Base-by-base conservation (phyloP, 2,329 filamentous ascomycete genomes). In the Apiospora marii region DNA sequence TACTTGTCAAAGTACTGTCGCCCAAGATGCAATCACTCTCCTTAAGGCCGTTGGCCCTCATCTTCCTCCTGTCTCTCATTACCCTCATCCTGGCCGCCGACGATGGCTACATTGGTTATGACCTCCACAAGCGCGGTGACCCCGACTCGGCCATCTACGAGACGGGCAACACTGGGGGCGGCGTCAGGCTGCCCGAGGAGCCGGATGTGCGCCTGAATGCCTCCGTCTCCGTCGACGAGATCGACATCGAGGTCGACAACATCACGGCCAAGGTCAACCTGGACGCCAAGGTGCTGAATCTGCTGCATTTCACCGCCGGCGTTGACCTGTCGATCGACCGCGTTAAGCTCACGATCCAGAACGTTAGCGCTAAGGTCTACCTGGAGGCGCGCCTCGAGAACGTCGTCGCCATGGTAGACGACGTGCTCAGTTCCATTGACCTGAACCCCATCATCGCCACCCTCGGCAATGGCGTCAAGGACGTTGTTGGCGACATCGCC, bases 151-250 rank as follows among this genome's bases (percentile, higher is more conserved):
- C 84, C 19, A 79, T 85, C 64, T 90, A 90, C 80, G 87, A 88
- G 75, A 91, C 89, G 0, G 85, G 82, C 61, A 83, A 84, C 75
- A 90, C 87, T 0, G 79, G 80, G 5, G 77, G 81, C 1, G 85
- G 85, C 67, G 84, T 85, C 27, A 83, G 83, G 1, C 83, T 85
- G 0, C 79, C 83, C 30, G 81, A 84, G 0, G 83, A 85, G 67
- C 89, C 89, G 3, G 89, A 91, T 75, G 89, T 91, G 24, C 89
- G 87, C 74, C 85, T 91, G 70, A 91, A 91, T 75, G 89, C 89
- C 12, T 86, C 84, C 1, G 86, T 91, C 0, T 84, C 83, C 70
- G 88, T 91, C 10, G 87, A 88, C 74, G 85, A 88, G 77, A 91
- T 92, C 80, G 83, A 85, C 78, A 85, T 92, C 72, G 83, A 87